phyloP scores from a whole-genome alignment of 306 rosid species.

The Gleditsia sinensis region DNA sequence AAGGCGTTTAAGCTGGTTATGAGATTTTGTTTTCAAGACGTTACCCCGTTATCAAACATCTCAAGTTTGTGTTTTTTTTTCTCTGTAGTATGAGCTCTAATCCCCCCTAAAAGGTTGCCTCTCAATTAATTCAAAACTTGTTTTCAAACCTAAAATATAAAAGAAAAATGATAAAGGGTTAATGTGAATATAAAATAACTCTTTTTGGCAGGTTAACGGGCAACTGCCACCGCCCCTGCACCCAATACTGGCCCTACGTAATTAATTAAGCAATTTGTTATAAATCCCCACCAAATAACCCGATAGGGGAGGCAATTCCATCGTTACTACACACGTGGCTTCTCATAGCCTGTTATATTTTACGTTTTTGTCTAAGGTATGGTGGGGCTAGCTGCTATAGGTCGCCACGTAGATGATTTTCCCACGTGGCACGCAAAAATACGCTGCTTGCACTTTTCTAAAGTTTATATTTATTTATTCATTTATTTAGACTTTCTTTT shows the following conservation, averaged over 20 bases:
- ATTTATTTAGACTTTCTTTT: background rate
- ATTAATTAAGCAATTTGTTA: background rate
- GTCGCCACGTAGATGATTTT: background rate
- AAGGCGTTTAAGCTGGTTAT: too few species aligned
- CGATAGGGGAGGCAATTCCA: slow-evolving; percentile 32
- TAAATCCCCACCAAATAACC: slow-evolving; percentile 7
- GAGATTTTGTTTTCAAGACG: too few species aligned
- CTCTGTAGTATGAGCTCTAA: too few species aligned
- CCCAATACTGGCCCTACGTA: slow-evolving; percentile 39
- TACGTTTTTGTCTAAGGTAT: background rate
- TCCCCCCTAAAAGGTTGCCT: background rate
- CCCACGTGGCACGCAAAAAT: slow-evolving; percentile 32
- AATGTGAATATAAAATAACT: background rate
- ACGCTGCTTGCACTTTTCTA: background rate
- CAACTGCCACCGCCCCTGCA: slow-evolving; percentile 47
- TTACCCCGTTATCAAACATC: too few species aligned
- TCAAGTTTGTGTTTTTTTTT: too few species aligned
- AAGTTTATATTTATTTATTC: background rate
- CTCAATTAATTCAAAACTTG: background rate
- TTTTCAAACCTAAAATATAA: background rate
- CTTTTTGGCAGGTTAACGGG: slow-evolving; percentile 38
- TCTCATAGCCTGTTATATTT: background rate
- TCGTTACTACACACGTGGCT: slow-evolving; percentile 28
- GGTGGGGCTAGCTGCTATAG: background rate
- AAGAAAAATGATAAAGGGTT: background rate